Percentiles rank a stretch among this genome's conserved stretches.
phyloP scores from a whole-genome alignment of 1,284 basidiomycete species.

The Microbotryum lychnidis-dioicae region DNA sequence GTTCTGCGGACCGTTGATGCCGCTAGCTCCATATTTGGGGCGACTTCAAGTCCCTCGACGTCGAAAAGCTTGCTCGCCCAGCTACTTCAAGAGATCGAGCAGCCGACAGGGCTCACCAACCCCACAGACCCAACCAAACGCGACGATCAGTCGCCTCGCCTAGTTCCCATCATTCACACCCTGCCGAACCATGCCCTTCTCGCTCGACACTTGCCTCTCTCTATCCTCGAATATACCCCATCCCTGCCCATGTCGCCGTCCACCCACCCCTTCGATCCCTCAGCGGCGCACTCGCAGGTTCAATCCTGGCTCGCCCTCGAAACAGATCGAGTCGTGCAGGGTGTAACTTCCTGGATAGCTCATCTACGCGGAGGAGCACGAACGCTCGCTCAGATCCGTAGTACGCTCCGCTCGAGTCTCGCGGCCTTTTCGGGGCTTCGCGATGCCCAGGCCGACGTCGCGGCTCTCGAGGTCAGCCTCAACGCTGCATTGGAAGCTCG shows the following conservation, averaged over 20 bases:
- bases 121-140: neutral
- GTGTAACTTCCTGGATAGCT: constrained; percentile 16
- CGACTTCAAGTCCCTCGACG: neutral
- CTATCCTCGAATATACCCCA: constrained; percentile 27
- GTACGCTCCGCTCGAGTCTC: constrained; percentile 1
- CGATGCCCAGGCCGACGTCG: too few relatives aligned
- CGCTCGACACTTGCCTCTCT: constrained; percentile 27
- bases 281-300: neutral
- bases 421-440: neutral
- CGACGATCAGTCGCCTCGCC: neutral
- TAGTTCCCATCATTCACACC: constrained; percentile 20
- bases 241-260: constrained; percentile 8
- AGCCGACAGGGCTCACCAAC: neutral
- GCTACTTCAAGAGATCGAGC: constrained; percentile 16
- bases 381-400: constrained; percentile 14
- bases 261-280: neutral
- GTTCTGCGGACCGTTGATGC: constrained; percentile 27
- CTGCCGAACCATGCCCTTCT: constrained; percentile 31
- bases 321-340: constrained; percentile 2
- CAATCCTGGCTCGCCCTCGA: constrained; percentile 7
- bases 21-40: constrained; percentile 16
- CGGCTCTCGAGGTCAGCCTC: constrained; percentile 4
- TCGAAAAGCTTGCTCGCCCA: constrained; percentile 12
- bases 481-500: constrained; percentile 12
- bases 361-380: constrained; percentile 3